A percentile compares a stretch with the other conserved stretches of the same genome.
phyloP scores from a whole-genome alignment of 1,284 basidiomycete species.

The Rhodotorula sp. region DNA sequence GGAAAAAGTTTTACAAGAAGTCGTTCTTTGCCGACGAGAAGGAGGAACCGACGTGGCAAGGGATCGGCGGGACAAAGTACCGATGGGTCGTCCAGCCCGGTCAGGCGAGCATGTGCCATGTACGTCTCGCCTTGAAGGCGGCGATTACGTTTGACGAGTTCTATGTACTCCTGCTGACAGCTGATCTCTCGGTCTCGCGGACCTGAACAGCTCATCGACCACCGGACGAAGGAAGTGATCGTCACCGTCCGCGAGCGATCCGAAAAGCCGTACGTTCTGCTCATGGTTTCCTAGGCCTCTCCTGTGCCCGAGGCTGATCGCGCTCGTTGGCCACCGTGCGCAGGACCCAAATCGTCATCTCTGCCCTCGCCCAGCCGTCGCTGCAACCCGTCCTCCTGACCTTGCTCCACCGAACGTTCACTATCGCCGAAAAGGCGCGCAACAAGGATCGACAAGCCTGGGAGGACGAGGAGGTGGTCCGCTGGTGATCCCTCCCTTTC shows the following conservation, averaged over 20 bases:
- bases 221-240: slow-evolving; percentile 15
- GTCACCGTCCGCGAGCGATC: slow-evolving; percentile 6
- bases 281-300: background rate
- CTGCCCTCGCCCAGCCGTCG: slow-evolving; percentile 17
- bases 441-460: slow-evolving; percentile 5
- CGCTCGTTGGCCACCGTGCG: background rate
- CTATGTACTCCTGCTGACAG: background rate
- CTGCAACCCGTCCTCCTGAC: slow-evolving; percentile 21
- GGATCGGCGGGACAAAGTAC: slow-evolving; percentile 18
- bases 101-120: background rate
- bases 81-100: slow-evolving; percentile 1
- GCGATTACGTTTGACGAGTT: no score
- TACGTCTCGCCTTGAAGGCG: background rate
- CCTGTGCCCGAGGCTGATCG: accelerated
- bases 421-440: background rate
- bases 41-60: slow-evolving; percentile 19
- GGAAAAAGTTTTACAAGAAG: slow-evolving; percentile 15
- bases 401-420: slow-evolving; percentile 9
- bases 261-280: slow-evolving; percentile 4
- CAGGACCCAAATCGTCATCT: slow-evolving; percentile 20
- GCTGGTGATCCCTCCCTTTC: background rate
- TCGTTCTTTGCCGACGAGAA: slow-evolving; percentile 1
- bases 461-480: slow-evolving; percentile 18
- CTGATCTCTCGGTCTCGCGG: background rate
- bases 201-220: slow-evolving; percentile 1